Percentiles rank a stretch among this genome's conserved stretches.
Evolutionary conservation across 495 filamentous ascomycete genomes (phyloP).

Genomic region (Rostrohypoxylon terebratum): DNA sequence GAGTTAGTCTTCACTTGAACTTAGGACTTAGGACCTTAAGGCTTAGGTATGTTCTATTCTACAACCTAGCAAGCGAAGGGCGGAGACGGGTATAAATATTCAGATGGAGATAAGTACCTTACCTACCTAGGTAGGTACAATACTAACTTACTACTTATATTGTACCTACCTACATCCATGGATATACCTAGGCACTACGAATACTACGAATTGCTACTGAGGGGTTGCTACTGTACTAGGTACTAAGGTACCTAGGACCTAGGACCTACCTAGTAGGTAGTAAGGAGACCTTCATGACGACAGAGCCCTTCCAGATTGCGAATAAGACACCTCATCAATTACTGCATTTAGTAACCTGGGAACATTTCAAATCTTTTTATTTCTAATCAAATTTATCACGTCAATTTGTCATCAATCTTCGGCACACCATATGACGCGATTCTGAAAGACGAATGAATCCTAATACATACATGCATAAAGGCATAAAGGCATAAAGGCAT

Average conservation of each 20-base stretch:
- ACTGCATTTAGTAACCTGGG: neutral
- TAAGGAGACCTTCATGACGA: slow-evolving; percentile 43
- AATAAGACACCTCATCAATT: slow-evolving; percentile 14
- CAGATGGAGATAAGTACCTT: slow-evolving; percentile 13
- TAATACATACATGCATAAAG: neutral
- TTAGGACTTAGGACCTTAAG: no score
- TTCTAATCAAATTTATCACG: slow-evolving; percentile 21
- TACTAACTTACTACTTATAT: no score
- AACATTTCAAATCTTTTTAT: slow-evolving; percentile 9
- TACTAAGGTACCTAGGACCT: no score
- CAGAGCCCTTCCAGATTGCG: slow-evolving; percentile 33
- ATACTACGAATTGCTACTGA: slow-evolving; percentile 2
- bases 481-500: no score
- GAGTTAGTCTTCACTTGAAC: no score
- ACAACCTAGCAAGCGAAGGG: neutral
- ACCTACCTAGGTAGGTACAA: no score
- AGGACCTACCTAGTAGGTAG: no score
- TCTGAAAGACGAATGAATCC: neutral
- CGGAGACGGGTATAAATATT: neutral
- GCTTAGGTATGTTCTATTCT: no score
- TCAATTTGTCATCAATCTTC: slow-evolving; percentile 6
- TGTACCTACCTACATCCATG: no score
- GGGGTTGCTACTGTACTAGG: slow-evolving; percentile 18
- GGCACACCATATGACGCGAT: neutral
- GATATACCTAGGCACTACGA: no score